Evolutionary conservation across 2,329 filamentous ascomycete genomes (phyloP), one percentile per base, ranked within the genome.

Genomic region (Ophiostoma populinum): DNA sequence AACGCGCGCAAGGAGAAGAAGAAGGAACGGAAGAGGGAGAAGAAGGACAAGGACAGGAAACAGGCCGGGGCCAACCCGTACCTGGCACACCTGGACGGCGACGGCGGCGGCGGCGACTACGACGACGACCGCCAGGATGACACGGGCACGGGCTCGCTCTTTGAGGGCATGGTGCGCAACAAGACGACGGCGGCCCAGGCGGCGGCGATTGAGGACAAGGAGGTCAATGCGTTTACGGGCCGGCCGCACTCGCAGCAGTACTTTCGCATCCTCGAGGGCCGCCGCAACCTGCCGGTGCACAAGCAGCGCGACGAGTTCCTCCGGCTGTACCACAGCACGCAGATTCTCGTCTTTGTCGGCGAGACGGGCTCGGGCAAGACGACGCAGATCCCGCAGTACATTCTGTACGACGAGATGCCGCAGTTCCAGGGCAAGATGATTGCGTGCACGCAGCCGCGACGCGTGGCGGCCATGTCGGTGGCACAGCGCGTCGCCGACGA

Each of bases 331-430:
- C 92, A 98, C 49, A 74, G 79, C 49, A 82, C 77, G 17, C 90
- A 98, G 59, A 94, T 98, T 46, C 74, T 98, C 41, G 90, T 98
- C 49, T 94, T 98, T 51, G 90, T 98, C 44, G 90, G 90, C 62
- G 90, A 98, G 65, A 98, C 90, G 7, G 90, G 92, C 72, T 98
- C 90, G 45, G 90, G 90, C 62, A 98, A 98, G 64, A 98, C 90
- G 5, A 98, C 90, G 0, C 90, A 98, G 63, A 95, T 98, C 42
- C 90, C 90, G 2, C 90, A 98, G 56, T 98, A 94, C 55, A 87
- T 98, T 45, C 73, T 98, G 26, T 95, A 80, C 65, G 90, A 98
- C 59, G 90, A 98, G 57, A 69, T 94, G 21, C 87, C 90, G 18
- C 82, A 95, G 49, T 63, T 74, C 43, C 75, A 76, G 46, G 70